A percentile compares a stretch with the other conserved stretches of the same genome.
phyloP scores from a whole-genome alignment of 2,329 filamentous ascomycete genomes.

The Boeremia lycopersici region DNA sequence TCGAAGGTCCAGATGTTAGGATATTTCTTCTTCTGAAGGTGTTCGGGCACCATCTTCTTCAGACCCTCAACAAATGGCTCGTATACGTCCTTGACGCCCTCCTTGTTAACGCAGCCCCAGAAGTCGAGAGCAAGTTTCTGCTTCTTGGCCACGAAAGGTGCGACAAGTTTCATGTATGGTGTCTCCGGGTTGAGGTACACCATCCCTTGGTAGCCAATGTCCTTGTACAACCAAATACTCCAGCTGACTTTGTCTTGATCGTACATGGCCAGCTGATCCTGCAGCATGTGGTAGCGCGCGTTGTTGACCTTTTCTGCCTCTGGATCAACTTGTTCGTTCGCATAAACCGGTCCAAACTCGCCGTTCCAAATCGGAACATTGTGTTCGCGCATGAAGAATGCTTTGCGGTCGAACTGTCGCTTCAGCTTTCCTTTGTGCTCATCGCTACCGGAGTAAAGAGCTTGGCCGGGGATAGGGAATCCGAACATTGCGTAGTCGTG shows the following conservation, averaged over 20 bases:
- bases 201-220: slow-evolving; percentile 24
- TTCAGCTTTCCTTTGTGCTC: slow-evolving; percentile 50
- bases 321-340: slow-evolving; percentile 4
- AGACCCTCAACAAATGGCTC: slow-evolving; percentile 10
- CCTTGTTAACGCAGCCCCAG: slow-evolving; percentile 15
- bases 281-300: slow-evolving; percentile 11
- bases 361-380: slow-evolving; percentile 24
- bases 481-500: slow-evolving; percentile 54
- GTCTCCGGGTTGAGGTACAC: slow-evolving; percentile 16
- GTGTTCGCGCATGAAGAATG: slow-evolving; percentile 15
- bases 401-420: slow-evolving; percentile 24
- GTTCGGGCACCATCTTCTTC: not conserved
- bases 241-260: slow-evolving; percentile 15
- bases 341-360: slow-evolving; percentile 24
- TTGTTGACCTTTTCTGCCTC: slow-evolving; percentile 14
- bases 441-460: slow-evolving; percentile 48
- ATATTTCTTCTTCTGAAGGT: slow-evolving; percentile 1
- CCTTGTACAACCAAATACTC: slow-evolving; percentile 26
- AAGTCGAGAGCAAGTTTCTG: slow-evolving; percentile 15
- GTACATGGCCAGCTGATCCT: slow-evolving; percentile 20
- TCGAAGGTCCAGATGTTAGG: not conserved
- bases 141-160: slow-evolving; percentile 22
- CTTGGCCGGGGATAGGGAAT: slow-evolving; percentile 48
- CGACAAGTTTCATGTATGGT: slow-evolving; percentile 17
- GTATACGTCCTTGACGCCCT: slow-evolving; percentile 20